Conservation (phyloP, 352 stramenopile genomes). For the Globisporangium perplexum region DNA sequence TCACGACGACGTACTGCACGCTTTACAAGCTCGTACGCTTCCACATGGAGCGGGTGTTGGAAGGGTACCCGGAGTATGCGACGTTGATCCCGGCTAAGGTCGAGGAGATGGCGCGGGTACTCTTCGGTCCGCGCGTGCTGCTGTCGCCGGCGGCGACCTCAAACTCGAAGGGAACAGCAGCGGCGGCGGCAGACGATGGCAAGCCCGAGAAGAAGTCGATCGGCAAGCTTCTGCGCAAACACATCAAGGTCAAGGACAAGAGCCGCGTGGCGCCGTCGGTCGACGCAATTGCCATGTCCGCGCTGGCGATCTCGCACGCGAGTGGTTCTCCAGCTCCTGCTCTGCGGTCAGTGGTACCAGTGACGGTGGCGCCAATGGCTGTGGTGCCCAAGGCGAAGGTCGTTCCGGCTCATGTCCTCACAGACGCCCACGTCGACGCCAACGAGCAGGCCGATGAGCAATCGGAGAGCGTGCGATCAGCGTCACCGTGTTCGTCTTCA, state of each 20-base stretch:
- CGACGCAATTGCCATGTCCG: conserved; percentile 3
- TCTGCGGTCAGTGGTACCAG: neutral
- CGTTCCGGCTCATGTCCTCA: too few species aligned
- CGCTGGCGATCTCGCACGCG: neutral
- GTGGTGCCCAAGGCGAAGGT: too few species aligned
- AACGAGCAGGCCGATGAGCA: too few species aligned
- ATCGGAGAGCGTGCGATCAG: too few species aligned
- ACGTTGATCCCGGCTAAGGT: conserved; percentile 22
- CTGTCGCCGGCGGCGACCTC: neutral
- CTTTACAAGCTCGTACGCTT: conserved; percentile 62
- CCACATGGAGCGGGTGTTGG: conserved; percentile 42
- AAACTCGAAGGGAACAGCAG: too few species aligned
- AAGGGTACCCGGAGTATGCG: conserved; percentile 44
- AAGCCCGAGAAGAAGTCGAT: conserved; percentile 34
- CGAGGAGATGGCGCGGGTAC: conserved; percentile 29
- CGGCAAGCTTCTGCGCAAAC: conserved; percentile 38
- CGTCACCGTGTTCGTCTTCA: too few species aligned
- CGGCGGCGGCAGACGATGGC: neutral
- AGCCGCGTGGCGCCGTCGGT: conserved; percentile 21
- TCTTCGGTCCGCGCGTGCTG: conserved; percentile 18
- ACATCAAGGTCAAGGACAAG: conserved; percentile 34
- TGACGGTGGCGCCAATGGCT: too few species aligned
- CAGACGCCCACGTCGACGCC: too few species aligned
- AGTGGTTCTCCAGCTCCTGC: neutral
- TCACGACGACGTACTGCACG: conserved; percentile 51